Base-by-base conservation (phyloP, 768 basidiomycete genomes). In the Lentinula sp. region DNA sequence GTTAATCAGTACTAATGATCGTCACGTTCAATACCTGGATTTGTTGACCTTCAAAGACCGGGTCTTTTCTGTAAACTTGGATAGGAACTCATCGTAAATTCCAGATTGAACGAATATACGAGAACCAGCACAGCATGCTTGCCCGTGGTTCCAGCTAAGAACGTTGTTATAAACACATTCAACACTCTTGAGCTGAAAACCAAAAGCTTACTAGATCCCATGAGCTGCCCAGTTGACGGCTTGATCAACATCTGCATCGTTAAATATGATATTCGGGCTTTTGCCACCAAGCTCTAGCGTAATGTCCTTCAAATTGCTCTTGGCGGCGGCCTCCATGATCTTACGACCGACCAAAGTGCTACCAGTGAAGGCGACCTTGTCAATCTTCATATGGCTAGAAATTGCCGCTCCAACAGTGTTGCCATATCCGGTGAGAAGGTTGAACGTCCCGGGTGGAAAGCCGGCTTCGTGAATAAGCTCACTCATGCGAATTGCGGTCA, bases 361-460 rank as follows among this genome's bases (percentile, higher is more conserved):
- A 2, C 93, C 93, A 0, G 94, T 97, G 77, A 96, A 95, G 0
- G 92, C 88, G 33, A 94, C 80, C 70, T 89, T 93, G 54, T 86
- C 84, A 65, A 94, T 87, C 20, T 76, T 78, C 71, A 79, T 79
- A 73, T 93, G 91, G 20, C 79, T 73, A 1, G 81, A 75, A 61
- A 95, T 86, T 16, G 90, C 90, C 13, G 80, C 72, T 0, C 91
- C 91, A 32, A 81, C 88, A 12, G 82, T 85, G 52, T 76, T 66
- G 0, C 93, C 93, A 66, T 87, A 86, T n/a, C 91, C 92, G 0
- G 81, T 82, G 49, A 95, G 69, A 62, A 91, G 74, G 72, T 95
- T 93, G 45, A 88, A 72, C 36, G 83, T 83, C 57, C 87, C 85
- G 2, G 79, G 70, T 2, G 85, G 85, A 71, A 85, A 82, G 39